phyloP scores from a whole-genome alignment of 1,284 basidiomycete species.

The Naganishia sp. region DNA sequence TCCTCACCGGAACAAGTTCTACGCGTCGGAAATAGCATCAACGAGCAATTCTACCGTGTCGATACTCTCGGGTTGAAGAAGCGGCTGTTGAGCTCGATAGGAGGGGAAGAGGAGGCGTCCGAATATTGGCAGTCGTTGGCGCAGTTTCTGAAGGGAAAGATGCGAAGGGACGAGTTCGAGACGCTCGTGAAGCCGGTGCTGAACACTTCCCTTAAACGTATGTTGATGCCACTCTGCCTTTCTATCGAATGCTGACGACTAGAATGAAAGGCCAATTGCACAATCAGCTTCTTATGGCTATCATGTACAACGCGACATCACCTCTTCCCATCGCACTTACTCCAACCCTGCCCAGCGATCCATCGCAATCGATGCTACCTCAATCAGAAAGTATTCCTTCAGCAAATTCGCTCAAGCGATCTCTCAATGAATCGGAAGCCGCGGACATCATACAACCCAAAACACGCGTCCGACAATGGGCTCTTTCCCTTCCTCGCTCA shows the following conservation, averaged over 20 bases:
- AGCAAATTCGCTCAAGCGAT: slow-evolving; percentile 38
- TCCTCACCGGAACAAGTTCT: slow-evolving; percentile 16
- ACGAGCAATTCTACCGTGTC: slow-evolving; percentile 31
- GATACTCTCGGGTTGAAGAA: slow-evolving; percentile 63
- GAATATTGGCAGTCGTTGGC: slow-evolving; percentile 53
- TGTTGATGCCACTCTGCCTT: slow-evolving; percentile 31
- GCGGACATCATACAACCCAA: slow-evolving; percentile 45
- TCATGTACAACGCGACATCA: slow-evolving; percentile 49
- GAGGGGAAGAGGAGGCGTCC: slow-evolving; percentile 19
- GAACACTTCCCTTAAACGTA: slow-evolving; percentile 44
- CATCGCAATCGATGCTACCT: background rate
- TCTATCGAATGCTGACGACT: background rate
- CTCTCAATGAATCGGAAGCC: slow-evolving; percentile 45
- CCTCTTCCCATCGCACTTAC: slow-evolving; percentile 36
- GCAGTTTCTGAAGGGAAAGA: slow-evolving; percentile 50
- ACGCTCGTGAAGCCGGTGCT: slow-evolving; percentile 46
- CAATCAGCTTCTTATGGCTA: slow-evolving; percentile 48
- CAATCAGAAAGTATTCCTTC: background rate
- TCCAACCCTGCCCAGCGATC: slow-evolving; percentile 31
- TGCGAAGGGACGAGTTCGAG: slow-evolving; percentile 47
- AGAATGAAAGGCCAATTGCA: slow-evolving; percentile 46
- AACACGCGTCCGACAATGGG: slow-evolving; percentile 45
- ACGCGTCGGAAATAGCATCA: background rate
- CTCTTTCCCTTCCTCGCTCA: slow-evolving; percentile 42
- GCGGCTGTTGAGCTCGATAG: slow-evolving; percentile 65